phyloP scores from a whole-genome alignment of 768 basidiomycete species.

The Lactifluus rugatus region DNA sequence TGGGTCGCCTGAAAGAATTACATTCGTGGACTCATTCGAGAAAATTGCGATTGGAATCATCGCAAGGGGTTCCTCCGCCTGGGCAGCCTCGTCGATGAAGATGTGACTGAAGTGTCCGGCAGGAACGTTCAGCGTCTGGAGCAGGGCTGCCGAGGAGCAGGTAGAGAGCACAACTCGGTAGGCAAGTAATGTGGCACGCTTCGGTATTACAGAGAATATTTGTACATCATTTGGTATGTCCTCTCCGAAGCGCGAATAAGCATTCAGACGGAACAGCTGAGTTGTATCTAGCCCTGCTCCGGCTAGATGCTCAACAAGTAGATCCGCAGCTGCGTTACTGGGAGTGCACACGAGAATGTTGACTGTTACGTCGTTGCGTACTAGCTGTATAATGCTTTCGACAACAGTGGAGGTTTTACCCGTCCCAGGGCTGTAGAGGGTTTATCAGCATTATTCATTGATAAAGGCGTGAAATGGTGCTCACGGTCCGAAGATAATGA shows the following conservation, averaged over 20 bases:
- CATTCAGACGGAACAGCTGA: slow-evolving; percentile 45
- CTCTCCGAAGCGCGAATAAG: slow-evolving; percentile 33
- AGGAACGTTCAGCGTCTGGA: slow-evolving; percentile 37
- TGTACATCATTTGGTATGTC: slow-evolving; percentile 32
- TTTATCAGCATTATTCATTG: not conserved
- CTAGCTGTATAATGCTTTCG: slow-evolving; percentile 29
- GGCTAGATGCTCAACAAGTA: slow-evolving; percentile 26
- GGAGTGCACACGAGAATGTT: slow-evolving; percentile 30
- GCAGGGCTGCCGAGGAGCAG: slow-evolving; percentile 43
- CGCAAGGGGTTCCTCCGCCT: no score
- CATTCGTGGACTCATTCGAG: slow-evolving; percentile 27
- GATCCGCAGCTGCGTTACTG: slow-evolving; percentile 30
- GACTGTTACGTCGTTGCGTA: slow-evolving; percentile 19
- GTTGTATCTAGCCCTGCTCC: slow-evolving; percentile 15
- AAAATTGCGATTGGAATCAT: slow-evolving; percentile 35
- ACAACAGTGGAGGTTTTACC: slow-evolving; percentile 33
- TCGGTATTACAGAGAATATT: slow-evolving; percentile 31
- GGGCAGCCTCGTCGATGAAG: slow-evolving; percentile 57
- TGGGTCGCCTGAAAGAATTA: slow-evolving; percentile 31
- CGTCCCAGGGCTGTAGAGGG: slow-evolving; percentile 29
- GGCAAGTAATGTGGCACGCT: slow-evolving; percentile 27
- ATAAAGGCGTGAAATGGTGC: slow-evolving; percentile 19
- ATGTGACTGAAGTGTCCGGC: slow-evolving; percentile 52
- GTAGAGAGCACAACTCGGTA: slow-evolving; percentile 50
- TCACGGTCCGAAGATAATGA: slow-evolving; percentile 55